phyloP scores from a whole-genome alignment of 208 protist species.

The Leishmania aethiopica region DNA sequence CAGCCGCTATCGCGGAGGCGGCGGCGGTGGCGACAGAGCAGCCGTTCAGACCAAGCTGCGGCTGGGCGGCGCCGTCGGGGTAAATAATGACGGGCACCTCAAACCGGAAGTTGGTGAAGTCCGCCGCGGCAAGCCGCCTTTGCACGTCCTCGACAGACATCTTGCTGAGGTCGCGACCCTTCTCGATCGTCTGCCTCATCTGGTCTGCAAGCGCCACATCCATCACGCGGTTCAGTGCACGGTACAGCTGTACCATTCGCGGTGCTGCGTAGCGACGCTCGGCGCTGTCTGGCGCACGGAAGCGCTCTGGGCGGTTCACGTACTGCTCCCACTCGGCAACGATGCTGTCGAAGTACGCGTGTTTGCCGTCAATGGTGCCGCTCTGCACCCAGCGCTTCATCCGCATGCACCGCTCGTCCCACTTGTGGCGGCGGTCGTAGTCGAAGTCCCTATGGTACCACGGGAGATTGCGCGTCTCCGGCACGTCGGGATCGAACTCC shows the following conservation, averaged over 20 bases:
- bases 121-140: slow-evolving; percentile 41
- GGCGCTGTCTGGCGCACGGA: slow-evolving; percentile 72
- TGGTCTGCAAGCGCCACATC: slow-evolving; percentile 85
- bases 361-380: slow-evolving; percentile 82
- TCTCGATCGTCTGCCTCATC: slow-evolving; percentile 34
- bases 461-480: slow-evolving; percentile 80
- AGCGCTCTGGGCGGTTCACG: slow-evolving; percentile 87
- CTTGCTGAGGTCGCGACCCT: slow-evolving; percentile 37
- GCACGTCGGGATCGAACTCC: slow-evolving; percentile 85
- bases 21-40: neutral
- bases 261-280: slow-evolving; percentile 83
- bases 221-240: slow-evolving; percentile 82
- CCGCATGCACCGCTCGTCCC: slow-evolving; percentile 92
- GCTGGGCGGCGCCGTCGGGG: slow-evolving; percentile 65
- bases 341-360: slow-evolving; percentile 83
- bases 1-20: slow-evolving; percentile 4
- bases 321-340: slow-evolving; percentile 92
- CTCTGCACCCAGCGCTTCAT: slow-evolving; percentile 93
- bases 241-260: slow-evolving; percentile 90
- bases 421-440: slow-evolving; percentile 91
- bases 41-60: slow-evolving; percentile 65
- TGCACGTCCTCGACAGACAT: slow-evolving; percentile 56
- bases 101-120: slow-evolving; percentile 76
- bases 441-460: slow-evolving; percentile 91
- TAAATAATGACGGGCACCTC: slow-evolving; percentile 82